Evolutionary conservation across 2,329 filamentous ascomycete species (phyloP), one percentile per base, ranked within the genome.

Genomic region (Aureobasidium sp.): DNA sequence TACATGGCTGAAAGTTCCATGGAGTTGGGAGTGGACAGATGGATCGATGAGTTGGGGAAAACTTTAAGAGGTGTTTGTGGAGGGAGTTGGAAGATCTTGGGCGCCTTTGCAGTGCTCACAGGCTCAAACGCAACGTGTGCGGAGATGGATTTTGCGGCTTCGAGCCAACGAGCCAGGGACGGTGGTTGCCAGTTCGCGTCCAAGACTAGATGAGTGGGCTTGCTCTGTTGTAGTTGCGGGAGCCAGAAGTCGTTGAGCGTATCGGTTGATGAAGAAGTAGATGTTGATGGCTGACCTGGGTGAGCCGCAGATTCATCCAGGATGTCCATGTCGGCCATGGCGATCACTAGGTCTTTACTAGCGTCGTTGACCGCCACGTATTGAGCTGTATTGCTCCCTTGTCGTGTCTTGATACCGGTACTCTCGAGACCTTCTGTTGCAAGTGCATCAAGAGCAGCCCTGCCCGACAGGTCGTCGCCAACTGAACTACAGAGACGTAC

Each of bases 241-340:
- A 81, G 80, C 86, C 87, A 91, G 66, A 82, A 77, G 9, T 78
- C 72, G 0, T 80, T 74, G 64, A 83, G 81, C n/a, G 85, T 82
- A 52, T 66, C 67, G 20, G 74, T 70, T 48, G 81, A 77, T 53
- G 79, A 74, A 37, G 77, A 70, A 2, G 29, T 41, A 7, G 39
- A 17, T 15, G 47, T 47, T 9, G 57, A 52, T 22, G 45, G 47
- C 20, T 61, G 57, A 2, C 47, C 57, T 11, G 51, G 51, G n/a
- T 25, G 37, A 8, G 61, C 49, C 42, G 59, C 52, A 44, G 61
- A 49, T 39, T 66, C 55, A 67, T 85, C 80, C 42, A 96, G 84
- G 68, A 96, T 93, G 61, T 81, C 84, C 91, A 97, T 97, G 71
- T 97, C 94, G 5, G 93, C 92, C 90, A 97, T 96, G 49, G 91